Base-by-base conservation (phyloP, 1,284 basidiomycete genomes). In the Retiboletus fuscus region DNA sequence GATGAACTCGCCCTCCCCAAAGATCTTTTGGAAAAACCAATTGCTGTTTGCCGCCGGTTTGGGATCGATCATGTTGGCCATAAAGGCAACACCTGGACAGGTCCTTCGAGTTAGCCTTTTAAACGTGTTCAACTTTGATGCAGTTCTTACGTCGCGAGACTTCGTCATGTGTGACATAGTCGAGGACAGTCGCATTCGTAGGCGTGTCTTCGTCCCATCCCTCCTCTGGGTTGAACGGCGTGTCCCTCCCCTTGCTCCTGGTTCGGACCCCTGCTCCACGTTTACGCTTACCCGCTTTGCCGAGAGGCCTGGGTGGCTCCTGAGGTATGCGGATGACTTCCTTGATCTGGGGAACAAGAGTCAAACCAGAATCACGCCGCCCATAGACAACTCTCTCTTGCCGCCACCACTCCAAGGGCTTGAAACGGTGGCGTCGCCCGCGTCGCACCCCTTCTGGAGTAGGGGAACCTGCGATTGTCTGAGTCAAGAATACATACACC, bases 1-100 rank as follows among this genome's bases (percentile, higher is more conserved):
- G 77, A 98, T 92, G 79, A 95, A 97, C 63, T 95, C 92, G 63
- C 91, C 93, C 74, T 98, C 96, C n/a, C 92, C 92, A 81, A 98
- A 98, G n/a, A 97, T 89, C 83, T 97, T 98, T 80, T 98, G 93
- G 81, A 96, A 99, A 41, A 85, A 86, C 89, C 97, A 99, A 30
- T 89, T 86, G 60, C 88, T 87, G 66, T 89, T 89, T 22, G 87
- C 88, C 5, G 90, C 87, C 24, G 88, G 83, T 67, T 85, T 85
- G n/a, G 90, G 90, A 2, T 87, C 78, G 28, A 94, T 85, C 85
- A 91, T 89, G 62, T 84, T 87, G n/a, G 89, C 84, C 18, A 94
- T 92, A 79, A 90, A 95, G 6, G 92, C 93, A 71, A 97, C 88
- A 55, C 92, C 95, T 93, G 76, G 30, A 69, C 2, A 62, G 5